Percentiles rank a stretch among this genome's conserved stretches.
phyloP scores from a whole-genome alignment of 768 basidiomycete species.

The Phaeotremella fagi region DNA sequence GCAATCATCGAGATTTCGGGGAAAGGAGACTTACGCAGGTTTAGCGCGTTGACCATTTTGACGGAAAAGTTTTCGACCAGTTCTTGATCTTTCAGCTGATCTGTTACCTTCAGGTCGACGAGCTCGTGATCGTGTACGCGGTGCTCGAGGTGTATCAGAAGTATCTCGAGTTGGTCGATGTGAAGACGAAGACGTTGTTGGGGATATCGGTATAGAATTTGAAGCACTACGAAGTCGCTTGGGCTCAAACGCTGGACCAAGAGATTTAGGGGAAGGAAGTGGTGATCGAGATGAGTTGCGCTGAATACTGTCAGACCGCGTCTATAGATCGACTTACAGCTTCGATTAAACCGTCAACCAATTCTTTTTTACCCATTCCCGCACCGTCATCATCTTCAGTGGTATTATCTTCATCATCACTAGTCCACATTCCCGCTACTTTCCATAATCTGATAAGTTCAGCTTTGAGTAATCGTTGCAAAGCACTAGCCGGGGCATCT shows the following conservation, averaged over 20 bases:
- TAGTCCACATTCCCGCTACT: conserved; percentile 44
- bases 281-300: conserved; percentile 18
- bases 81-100: neutral
- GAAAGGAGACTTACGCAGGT: conserved; percentile 15
- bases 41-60: too few relatives aligned
- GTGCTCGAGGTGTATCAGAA: conserved; percentile 23
- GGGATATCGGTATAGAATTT: conserved; percentile 13
- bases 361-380: conserved; percentile 40
- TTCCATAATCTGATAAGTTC: conserved; percentile 47
- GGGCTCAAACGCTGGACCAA: conserved; percentile 14
- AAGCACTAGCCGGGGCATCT: conserved; percentile 37
- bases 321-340: conserved; percentile 24
- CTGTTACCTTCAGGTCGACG: neutral
- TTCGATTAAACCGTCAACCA: conserved; percentile 42
- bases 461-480: conserved; percentile 41
- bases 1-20: too few relatives aligned
- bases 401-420: conserved; percentile 20
- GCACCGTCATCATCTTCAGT: conserved; percentile 30
- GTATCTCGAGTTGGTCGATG: conserved; percentile 7
- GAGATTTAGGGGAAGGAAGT: conserved; percentile 8
- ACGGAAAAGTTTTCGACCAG: neutral
- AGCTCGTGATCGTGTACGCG: conserved; percentile 16
- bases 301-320: too few relatives aligned
- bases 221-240: conserved; percentile 4
- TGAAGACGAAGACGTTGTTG: conserved; percentile 11